These are phyloP conservation scores for Mycena venus DNA, from an alignment of 768 basidiomycete genomes.

Conservation along the genomic window DNA sequence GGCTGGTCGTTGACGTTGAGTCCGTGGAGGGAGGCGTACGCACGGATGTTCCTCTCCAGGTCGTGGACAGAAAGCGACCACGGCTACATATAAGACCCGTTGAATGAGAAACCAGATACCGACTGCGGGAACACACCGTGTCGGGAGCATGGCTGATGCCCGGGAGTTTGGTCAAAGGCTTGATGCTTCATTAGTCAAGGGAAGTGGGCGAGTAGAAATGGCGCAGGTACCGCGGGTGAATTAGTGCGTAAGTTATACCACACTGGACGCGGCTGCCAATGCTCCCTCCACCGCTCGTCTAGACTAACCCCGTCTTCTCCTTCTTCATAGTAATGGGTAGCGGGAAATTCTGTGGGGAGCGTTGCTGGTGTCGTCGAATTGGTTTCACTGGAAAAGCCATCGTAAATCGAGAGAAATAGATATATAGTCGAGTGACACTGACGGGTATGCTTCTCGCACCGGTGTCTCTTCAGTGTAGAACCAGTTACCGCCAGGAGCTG, in stretches of 20 bases:
- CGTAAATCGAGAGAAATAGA: neutral
- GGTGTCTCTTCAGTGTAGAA: slow-evolving; percentile 34
- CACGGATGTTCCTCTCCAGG: slow-evolving; percentile 42
- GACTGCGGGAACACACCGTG: slow-evolving; percentile 15
- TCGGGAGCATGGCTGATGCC: slow-evolving; percentile 27
- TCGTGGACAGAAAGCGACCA: slow-evolving; percentile 34
- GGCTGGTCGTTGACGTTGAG: slow-evolving; percentile 45
- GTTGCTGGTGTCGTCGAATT: neutral
- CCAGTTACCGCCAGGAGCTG: slow-evolving; percentile 37
- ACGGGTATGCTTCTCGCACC: slow-evolving; percentile 37
- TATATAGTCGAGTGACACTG: neutral
- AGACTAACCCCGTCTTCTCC: slow-evolving; percentile 28
- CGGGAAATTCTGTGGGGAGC: slow-evolving; percentile 14
- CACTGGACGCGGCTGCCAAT: slow-evolving; percentile 36
- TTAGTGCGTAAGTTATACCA: slow-evolving; percentile 35
- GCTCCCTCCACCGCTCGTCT: slow-evolving; percentile 33
- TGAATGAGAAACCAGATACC: neutral
- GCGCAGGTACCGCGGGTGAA: slow-evolving; percentile 22
- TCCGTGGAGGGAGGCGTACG: slow-evolving; percentile 45
- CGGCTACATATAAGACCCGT: neutral
- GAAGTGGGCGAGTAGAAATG: neutral
- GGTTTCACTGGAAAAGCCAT: neutral
- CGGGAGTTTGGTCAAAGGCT: slow-evolving; percentile 27
- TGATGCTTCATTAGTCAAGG: neutral
- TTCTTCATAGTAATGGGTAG: slow-evolving; percentile 28